These are phyloP conservation scores for Alternaria postmessia DNA, from an alignment of 2,329 filamentous ascomycete species.

Conservation along the genomic window DNA sequence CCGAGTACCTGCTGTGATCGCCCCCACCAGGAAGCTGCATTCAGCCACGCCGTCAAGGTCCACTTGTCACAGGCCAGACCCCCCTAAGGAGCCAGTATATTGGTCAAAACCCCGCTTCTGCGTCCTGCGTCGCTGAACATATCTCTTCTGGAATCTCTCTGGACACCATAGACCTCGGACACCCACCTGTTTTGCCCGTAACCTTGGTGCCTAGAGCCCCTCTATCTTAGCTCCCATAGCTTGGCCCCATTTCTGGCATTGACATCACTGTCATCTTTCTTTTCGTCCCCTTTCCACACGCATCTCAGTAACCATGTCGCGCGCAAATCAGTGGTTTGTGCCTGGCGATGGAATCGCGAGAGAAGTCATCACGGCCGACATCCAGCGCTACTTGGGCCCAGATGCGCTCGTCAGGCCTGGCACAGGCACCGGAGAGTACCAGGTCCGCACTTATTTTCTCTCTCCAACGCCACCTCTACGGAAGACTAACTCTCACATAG, in stretches of 20 bases:
- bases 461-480: conserved; percentile 22
- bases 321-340: conserved; percentile 59
- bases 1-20: conserved; percentile 31
- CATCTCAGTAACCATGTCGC: conserved; percentile 39
- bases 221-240: conserved; percentile 44
- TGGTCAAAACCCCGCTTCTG: conserved; percentile 47
- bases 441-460: conserved; percentile 47
- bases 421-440: conserved; percentile 54
- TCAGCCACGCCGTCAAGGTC: conserved; percentile 45
- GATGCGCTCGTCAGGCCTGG: conserved; percentile 61
- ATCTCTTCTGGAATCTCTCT: conserved; percentile 38
- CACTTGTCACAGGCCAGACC: conserved; percentile 35
- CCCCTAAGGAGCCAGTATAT: conserved; percentile 48
- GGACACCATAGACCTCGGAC: conserved; percentile 35
- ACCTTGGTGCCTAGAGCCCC: conserved; percentile 42
- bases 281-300: conserved; percentile 34
- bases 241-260: conserved; percentile 45
- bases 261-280: conserved; percentile 50
- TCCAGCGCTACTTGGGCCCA: conserved; percentile 60
- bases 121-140: conserved; percentile 35
- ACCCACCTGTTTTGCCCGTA: conserved; percentile 29
- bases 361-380: conserved; percentile 62
- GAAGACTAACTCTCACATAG: conserved; percentile 28
- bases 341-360: conserved; percentile 60
- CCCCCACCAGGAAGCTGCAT: conserved; percentile 26